Base-by-base conservation (phyloP, 768 basidiomycete species). In the Mycena floridula region DNA sequence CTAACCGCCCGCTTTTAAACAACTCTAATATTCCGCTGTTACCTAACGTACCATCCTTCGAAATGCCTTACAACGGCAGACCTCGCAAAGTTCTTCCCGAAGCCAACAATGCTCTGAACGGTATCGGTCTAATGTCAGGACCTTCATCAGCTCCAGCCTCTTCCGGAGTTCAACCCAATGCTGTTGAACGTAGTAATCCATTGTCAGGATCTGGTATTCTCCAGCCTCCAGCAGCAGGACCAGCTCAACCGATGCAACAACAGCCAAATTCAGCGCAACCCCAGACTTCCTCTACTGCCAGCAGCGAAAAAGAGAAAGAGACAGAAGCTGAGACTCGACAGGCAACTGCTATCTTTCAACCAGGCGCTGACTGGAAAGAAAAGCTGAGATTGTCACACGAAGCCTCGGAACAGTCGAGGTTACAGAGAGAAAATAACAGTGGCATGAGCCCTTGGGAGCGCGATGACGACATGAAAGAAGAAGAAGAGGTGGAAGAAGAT, bases 291-390 rank as follows among this genome's bases (percentile, higher is more conserved):
- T 51, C 50, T n/a, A 52, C 52, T 37, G 35, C 56, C 20, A 60
- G 61, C 37, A 44, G 50, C 4, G 69, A 68, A 42, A 70, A 69
- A 51, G 73, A 78, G 30, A 72, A 63, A 46, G 77, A 79, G 23
- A 55, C 53, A 3, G 74, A 77, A 22, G 55, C 61, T 5, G 77
- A 81, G 48, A 69, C 69, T 30, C 70, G 79, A 28, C 74, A 75
- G 45, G 60, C 77, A n/a, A 88, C 85, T 16, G 80, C 88, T 9
- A 92, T 95, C 45, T 95, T 91, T 66, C 74, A 88, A 43, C 89
- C 92, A 2, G 80, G 79, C 18, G 82, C 81, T 16, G 87, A 89
- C 52, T 97, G 93, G 92, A 83, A 77, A 60, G 89, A 91, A 62
- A 82, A 76, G 60, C 57, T 88, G 44, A 73, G 84, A 42, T 65